These are phyloP conservation scores for Entomophthora muscae DNA, from an alignment of 371 early-diverging fungal species.

Conservation along the genomic window DNA sequence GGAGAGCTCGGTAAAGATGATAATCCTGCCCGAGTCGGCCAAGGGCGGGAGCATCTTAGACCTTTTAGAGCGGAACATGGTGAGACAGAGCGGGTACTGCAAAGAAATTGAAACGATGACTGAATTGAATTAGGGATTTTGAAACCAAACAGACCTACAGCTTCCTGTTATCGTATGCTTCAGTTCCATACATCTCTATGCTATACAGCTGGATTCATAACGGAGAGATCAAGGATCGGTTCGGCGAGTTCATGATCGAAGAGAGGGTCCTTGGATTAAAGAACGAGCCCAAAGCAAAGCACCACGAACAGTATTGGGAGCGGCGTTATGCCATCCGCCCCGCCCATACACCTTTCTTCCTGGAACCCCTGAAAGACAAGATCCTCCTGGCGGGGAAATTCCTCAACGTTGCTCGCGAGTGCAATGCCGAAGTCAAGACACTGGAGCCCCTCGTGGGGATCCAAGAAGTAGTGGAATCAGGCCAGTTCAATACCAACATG, in stretches of 20 bases:
- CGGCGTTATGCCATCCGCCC: constrained; percentile 49
- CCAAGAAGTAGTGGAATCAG: constrained; percentile 4
- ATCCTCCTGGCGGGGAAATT: constrained; percentile 85
- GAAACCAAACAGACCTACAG: constrained; percentile 52
- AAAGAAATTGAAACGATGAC: neutral
- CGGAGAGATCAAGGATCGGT: constrained; percentile 69
- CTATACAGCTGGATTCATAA: constrained; percentile 73
- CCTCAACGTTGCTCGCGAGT: constrained; percentile 77
- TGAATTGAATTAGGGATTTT: constrained; percentile 34
- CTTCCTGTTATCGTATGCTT: constrained; percentile 51
- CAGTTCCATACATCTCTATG: constrained; percentile 64
- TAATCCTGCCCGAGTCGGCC: constrained; percentile 18
- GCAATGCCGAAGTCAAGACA: constrained; percentile 27
- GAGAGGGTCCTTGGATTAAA: neutral
- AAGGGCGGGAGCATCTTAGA: constrained; percentile 6
- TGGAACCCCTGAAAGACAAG: constrained; percentile 51
- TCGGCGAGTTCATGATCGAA: constrained; percentile 68
- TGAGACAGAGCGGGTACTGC: neutral
- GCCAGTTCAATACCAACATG: constrained; percentile 13
- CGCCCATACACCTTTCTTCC: constrained; percentile 49
- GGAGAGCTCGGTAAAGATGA: constrained; percentile 11
- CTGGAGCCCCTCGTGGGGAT: constrained; percentile 8
- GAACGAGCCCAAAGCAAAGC: constrained; percentile 9
- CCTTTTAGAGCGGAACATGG: neutral
- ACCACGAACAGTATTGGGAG: constrained; percentile 66